Evolutionary conservation across 139 green algal species (phyloP), one percentile per base, ranked within the genome.

Genomic region (Chlorella vulgaris): DNA sequence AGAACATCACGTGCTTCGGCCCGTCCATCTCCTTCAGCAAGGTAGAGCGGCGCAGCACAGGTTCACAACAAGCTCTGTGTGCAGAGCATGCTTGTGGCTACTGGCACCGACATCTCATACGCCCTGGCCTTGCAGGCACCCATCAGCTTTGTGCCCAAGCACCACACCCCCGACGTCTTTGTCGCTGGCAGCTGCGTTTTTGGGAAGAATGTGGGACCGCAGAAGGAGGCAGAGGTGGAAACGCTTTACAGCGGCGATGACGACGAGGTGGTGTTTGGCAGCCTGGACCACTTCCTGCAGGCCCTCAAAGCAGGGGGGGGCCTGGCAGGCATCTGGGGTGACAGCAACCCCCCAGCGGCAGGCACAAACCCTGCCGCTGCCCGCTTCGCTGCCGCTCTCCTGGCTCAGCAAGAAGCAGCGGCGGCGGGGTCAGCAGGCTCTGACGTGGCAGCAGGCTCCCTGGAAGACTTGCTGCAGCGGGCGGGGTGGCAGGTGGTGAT

Each of bases 21-120:
- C 65, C 65, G 28, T 71, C 65, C 19, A n/a, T 71, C 8, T 50
- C 65, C 65, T 71, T 50, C 65, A 50, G 33, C 33, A 71, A 71
- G 65, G 65, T 71, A 29, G 3, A 3, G 3, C 4, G 60, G 15
- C 15, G 60, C 24, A 8, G 15, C 28, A 7, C 2, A 35, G 60
- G 26, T 58, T 58, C 15, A 15, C 47, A 58, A 58, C 13, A 58
- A 58, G 13, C 47, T 58, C 13, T 58, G 10, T 10, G 47, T 58
- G 10, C 47, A 24, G 15, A 15, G 47, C 47, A 10, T 24, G 47
- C 47, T 58, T 58, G 47, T 58, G 47, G n/a, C 10, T 58, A 58
- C 47, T 15, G 10, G 47, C 47, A 58, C 15, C 13, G 13, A 24
- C 47, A 58, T 58, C 47, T 58, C 47, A 58, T 10, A 24, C 33